Percentiles rank a stretch among this genome's conserved stretches.
These are phyloP conservation scores for Dactylellina parvicollis DNA, from an alignment of 2,329 filamentous ascomycete genomes.

Conservation along the genomic window DNA sequence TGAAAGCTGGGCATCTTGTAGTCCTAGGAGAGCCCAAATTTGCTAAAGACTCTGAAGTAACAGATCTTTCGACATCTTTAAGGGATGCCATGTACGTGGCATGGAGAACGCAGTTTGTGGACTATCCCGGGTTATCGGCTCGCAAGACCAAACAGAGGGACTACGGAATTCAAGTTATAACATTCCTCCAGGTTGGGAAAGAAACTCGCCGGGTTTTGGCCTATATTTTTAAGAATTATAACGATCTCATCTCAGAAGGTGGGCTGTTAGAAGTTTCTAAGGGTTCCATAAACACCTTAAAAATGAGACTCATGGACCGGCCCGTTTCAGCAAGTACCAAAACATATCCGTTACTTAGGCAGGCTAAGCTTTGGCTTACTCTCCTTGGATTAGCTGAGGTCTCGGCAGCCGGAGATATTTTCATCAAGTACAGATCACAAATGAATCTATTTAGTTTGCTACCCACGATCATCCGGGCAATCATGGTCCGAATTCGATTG, in stretches of 20 bases:
- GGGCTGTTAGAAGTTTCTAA: neutral
- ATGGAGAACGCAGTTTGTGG: too few relatives aligned
- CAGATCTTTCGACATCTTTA: neutral
- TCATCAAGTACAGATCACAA: neutral
- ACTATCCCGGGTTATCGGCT: too few relatives aligned
- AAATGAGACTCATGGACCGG: neutral
- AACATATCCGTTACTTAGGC: too few relatives aligned
- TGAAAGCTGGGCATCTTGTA: neutral
- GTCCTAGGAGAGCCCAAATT: neutral
- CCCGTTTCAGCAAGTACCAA: too few relatives aligned
- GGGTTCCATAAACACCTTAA: neutral
- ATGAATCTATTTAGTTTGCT: too few relatives aligned
- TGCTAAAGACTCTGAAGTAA: neutral
- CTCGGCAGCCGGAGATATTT: neutral
- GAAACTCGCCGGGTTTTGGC: neutral
- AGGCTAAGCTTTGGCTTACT: neutral
- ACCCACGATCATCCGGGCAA: too few relatives aligned
- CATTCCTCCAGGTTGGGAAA: neutral
- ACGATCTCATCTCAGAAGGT: neutral
- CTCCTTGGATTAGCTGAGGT: constrained; percentile 7
- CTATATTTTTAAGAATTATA: neutral
- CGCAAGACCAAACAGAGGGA: too few relatives aligned
- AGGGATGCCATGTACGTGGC: neutral
- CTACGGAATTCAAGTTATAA: neutral
- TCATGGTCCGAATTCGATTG: too few relatives aligned